Conservation (phyloP, 108 stramenopile genomes). For the Nitzschia inconspicua region DNA sequence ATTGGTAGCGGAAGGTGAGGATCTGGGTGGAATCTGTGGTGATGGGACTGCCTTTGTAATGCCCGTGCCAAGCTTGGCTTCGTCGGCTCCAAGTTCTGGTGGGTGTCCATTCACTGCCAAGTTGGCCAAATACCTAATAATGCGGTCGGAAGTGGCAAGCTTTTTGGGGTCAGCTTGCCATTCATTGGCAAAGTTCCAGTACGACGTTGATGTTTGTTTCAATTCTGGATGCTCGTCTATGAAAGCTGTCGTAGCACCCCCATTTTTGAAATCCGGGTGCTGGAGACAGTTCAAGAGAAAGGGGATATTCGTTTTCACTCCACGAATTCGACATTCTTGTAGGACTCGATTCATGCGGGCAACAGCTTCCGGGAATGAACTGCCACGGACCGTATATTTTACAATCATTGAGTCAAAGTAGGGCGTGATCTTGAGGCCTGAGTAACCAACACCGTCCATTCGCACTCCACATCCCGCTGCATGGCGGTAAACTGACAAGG, state of each 20-base stretch:
- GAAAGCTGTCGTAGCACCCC: slow-evolving; percentile 81
- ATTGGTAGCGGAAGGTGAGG: neutral
- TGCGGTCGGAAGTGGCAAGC: slow-evolving; percentile 57
- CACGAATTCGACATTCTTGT: slow-evolving; percentile 86
- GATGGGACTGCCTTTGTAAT: slow-evolving; percentile 86
- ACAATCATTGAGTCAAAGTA: slow-evolving; percentile 93
- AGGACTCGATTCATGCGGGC: slow-evolving; percentile 84
- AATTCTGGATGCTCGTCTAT: slow-evolving; percentile 80
- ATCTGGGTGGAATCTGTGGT: slow-evolving; percentile 61
- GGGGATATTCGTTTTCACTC: slow-evolving; percentile 85
- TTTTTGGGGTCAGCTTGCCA: slow-evolving; percentile 58
- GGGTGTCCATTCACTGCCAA: slow-evolving; percentile 91
- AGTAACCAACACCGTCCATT: slow-evolving; percentile 80
- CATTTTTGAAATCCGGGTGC: slow-evolving; percentile 84
- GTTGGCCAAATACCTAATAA: slow-evolving; percentile 81
- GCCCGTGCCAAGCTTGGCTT: slow-evolving; percentile 53
- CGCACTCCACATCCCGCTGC: slow-evolving; percentile 90
- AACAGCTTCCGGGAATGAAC: slow-evolving; percentile 63
- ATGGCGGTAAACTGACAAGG: slow-evolving; percentile 73
- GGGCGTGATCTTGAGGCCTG: slow-evolving; percentile 78
- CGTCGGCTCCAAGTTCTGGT: slow-evolving; percentile 80
- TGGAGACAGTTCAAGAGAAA: slow-evolving; percentile 85
- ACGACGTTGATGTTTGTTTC: slow-evolving; percentile 47
- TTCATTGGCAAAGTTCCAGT: slow-evolving; percentile 69
- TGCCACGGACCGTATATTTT: slow-evolving; percentile 87